Base-by-base conservation (phyloP, 805 yeast genomes). In the Cyberlindnera japonica region DNA sequence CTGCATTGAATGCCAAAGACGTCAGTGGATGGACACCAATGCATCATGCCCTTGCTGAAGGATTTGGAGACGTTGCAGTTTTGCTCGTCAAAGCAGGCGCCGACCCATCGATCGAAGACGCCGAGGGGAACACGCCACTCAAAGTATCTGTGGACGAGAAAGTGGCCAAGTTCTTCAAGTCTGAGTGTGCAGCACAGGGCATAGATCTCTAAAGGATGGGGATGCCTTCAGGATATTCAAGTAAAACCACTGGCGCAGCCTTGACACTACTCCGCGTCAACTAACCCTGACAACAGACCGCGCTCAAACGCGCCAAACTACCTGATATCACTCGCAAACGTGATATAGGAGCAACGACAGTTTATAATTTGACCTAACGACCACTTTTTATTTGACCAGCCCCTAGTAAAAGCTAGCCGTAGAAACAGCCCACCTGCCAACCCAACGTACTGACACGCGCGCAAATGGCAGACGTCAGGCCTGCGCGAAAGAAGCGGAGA, bases 11-110 rank as follows among this genome's bases (percentile, higher is more conserved):
- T 52, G 70, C 81, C 3, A 73, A 74, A 27, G 97, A 90, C 55
- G 48, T 50, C 11, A 71, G 72, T 38, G 93, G 95, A 0, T 87
- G 93, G 89, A 83, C 95, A 0, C 80, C 96, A 1, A 59, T 91
- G 44, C 95, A 87, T 59, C 95, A 87, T 61, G 96, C 97, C 0
- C 63, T 83, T 41, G 88, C 95, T 0, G 98, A 90, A 61, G 96
- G 96, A 0, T 81, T 81, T 51, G 89, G 83, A 1, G 95, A 85
- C 43, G 76, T 77, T 10, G 95, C 85, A 0, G 67, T 79, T 1
- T 54, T 67, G 24, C 63, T 90, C 34, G 78, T 81, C 2, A 68
- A 71, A 38, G 65, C 71, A 5, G 91, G 91, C 0, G 96, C 95
- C 0, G 88, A 84, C 49, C 59, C 61, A 33, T 38, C 54, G 16